phyloP scores from a whole-genome alignment of 1,284 basidiomycete genomes.

The Caloboletus firmus region DNA sequence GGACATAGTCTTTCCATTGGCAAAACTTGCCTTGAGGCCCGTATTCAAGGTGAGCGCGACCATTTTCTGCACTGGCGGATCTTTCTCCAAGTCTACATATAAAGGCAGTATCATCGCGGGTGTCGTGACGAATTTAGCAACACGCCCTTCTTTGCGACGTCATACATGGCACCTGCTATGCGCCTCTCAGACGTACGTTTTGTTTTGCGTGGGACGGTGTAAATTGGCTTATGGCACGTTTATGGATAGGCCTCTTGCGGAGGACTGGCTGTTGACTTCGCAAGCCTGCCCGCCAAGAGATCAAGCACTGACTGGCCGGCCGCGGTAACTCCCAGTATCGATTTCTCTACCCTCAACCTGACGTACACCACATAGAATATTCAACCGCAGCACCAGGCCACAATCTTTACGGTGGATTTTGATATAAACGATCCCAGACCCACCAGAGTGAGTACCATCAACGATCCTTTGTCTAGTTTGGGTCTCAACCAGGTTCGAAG shows the following conservation, averaged over 20 bases:
- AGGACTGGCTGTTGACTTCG: background rate
- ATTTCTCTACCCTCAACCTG: background rate
- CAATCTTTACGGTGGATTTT: constrained; percentile 13
- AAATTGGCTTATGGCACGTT: constrained; percentile 1
- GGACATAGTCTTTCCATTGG: constrained; percentile 3
- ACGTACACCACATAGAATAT: constrained; percentile 7
- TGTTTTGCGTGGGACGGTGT: background rate
- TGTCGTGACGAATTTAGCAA: background rate
- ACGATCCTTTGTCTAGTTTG: background rate
- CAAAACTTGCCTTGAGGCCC: constrained; percentile 1
- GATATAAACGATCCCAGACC: background rate
- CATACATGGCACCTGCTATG: constrained; percentile 4
- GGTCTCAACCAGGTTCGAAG: constrained; percentile 4
- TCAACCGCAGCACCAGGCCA: constrained; percentile 7
- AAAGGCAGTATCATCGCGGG: constrained; percentile 6
- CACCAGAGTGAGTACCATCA: constrained; percentile 11
- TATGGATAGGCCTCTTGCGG: constrained; percentile 9
- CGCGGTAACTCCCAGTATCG: constrained; percentile 8
- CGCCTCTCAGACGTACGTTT: constrained; percentile 14
- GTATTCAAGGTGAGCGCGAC: constrained; percentile 5
- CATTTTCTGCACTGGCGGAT: background rate
- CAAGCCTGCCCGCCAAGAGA: background rate
- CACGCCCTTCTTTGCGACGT: background rate
- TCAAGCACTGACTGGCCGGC: background rate
- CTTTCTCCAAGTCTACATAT: constrained; percentile 9